phyloP scores from a whole-genome alignment of 768 basidiomycete species.

The Albatrellus ellisii region DNA sequence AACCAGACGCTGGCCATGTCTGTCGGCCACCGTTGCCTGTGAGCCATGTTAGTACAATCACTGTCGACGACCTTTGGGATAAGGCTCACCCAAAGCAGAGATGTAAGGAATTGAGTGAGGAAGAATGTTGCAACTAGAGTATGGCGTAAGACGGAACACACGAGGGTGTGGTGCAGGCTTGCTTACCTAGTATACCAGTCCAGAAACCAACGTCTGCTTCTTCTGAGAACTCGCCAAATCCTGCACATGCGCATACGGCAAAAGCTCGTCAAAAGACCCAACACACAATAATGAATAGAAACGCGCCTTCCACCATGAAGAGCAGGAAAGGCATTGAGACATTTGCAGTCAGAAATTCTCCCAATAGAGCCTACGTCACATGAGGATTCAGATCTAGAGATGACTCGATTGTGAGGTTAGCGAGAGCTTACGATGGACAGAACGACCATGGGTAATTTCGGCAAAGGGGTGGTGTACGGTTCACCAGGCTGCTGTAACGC shows the following conservation, averaged over 20 bases:
- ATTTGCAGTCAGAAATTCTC: slow-evolving; percentile 90
- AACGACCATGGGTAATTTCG: slow-evolving; percentile 79
- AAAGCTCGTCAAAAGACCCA: not conserved
- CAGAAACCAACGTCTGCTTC: slow-evolving; percentile 84
- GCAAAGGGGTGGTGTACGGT: slow-evolving; percentile 67
- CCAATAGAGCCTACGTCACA: slow-evolving; percentile 52
- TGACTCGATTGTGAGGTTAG: no score
- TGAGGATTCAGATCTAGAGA: not conserved
- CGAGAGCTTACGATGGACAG: slow-evolving; percentile 50
- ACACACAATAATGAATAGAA: not conserved
- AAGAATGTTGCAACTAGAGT: slow-evolving; percentile 64
- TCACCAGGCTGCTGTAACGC: slow-evolving; percentile 52
- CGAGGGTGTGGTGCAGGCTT: slow-evolving; percentile 25
- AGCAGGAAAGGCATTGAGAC: slow-evolving; percentile 85
- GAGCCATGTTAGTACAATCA: not conserved
- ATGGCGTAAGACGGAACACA: slow-evolving; percentile 16
- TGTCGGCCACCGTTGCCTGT: slow-evolving; percentile 77
- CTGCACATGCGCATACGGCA: not conserved
- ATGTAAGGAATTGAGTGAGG: slow-evolving; percentile 91
- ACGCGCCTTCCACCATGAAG: slow-evolving; percentile 77
- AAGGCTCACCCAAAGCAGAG: slow-evolving; percentile 56
- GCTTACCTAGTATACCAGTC: slow-evolving; percentile 53
- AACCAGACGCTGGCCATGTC: slow-evolving; percentile 78
- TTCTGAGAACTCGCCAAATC: slow-evolving; percentile 55
- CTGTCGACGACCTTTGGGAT: not conserved